Evolutionary conservation across 768 basidiomycete species (phyloP), one percentile per base, ranked within the genome.

Genomic region (Kwoniella botswanensis): DNA sequence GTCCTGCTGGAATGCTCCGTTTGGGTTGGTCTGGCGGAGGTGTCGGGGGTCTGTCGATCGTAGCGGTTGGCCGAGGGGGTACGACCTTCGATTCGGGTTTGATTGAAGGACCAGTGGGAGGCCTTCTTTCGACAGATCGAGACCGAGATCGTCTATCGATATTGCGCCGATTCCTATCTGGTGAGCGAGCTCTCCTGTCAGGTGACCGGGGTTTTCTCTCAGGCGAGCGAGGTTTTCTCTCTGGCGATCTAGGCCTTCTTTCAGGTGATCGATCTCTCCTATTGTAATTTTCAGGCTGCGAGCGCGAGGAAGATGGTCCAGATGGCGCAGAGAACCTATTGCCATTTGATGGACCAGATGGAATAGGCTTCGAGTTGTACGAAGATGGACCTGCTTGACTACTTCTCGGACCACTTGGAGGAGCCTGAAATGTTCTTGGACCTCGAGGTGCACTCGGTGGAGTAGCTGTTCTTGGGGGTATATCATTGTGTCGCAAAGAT

Each of bases 391-490:
- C 53, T 18, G 65, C 35, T 9, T 35, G 11, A 18, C 35, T 17
- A n/a, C n/a, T 44, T 50, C 68, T 42, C 11, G 68, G 68, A 44
- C 68, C 68, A 29, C 53, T n/a, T 15, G 68, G 68, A 5, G 54
- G 61, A 11, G 55, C 13, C 42, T 46, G 61, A 63, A 26, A 29
- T 15, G 21, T 42, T 22, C 29, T 26, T 15, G 62, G 68, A 15
- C 68, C 68, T 18, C 68, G 68, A 18, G 68, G 68, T 9, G 61
- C 68, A 57, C 6, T 69, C 2, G 53, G 67, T 12, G 68, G 61
- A 15, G 18, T 57, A 46, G 60, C 61, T 4, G 18, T 55, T 26
- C 35, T 41, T 56, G 35, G 57, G 2, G 64, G 41, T 17, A 56
- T 12, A 56, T 56, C 55, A 17, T 44, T 22, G 18, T 53, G 12